Conservation (phyloP, 331 rosid species). For the Quercus lobata region DNA sequence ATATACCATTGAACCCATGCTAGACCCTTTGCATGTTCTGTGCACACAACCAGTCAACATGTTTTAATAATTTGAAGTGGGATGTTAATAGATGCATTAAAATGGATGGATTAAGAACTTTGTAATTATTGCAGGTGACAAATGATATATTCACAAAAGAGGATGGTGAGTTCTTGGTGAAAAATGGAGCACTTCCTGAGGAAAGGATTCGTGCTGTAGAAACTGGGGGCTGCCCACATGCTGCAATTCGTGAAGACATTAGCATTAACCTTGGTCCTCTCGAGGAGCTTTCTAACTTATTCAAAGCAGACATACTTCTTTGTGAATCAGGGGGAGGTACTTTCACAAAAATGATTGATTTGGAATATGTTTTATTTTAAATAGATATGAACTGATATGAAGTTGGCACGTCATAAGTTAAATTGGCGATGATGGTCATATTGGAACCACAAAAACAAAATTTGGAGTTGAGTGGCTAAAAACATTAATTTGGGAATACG, state of each 20-base stretch:
- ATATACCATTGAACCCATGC: background rate
- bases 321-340: conserved; percentile 99
- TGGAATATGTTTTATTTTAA: background rate
- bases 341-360: background rate
- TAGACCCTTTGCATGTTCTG: background rate
- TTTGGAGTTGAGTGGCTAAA: background rate
- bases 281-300: conserved; percentile 85
- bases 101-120: background rate
- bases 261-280: conserved; percentile 97
- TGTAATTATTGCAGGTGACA: conserved; percentile 52
- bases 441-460: background rate
- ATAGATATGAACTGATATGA: background rate
- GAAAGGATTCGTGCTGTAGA: conserved; percentile 97
- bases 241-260: conserved; percentile 92
- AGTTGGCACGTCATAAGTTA: background rate
- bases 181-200: conserved; percentile 81
- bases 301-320: conserved; percentile 76
- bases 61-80: background rate
- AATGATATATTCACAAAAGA: conserved; percentile 96
- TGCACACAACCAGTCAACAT: background rate
- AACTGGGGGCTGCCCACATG: conserved; percentile 98
- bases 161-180: conserved; percentile 97
- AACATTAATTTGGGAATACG: background rate
- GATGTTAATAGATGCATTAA: background rate
- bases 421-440: background rate